Evolutionary conservation across 768 basidiomycete genomes (phyloP), one percentile per base, ranked within the genome.

Genomic region (Panaeolus papilionaceus): DNA sequence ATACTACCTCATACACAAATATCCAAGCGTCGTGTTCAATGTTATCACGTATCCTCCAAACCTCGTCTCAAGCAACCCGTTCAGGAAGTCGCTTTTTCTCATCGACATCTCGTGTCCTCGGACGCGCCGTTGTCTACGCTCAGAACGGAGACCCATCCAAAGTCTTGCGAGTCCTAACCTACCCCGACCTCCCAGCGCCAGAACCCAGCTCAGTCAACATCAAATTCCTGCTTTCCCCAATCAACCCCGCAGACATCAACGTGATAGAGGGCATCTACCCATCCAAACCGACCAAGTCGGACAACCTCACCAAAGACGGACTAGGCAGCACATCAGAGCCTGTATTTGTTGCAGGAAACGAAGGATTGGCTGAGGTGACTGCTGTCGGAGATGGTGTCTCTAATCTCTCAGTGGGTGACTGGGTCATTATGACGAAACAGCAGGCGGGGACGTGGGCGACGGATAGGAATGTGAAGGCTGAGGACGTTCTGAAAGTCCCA

Each of bases 251-350:
- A 16, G 94, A 95, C 68, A 76, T 93, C 74, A 94, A 94, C 68
- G 89, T 91, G 65, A 83, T 94, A 40, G 89, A 94, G 75, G 93
- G 93, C 16, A 86, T 92, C n/a, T 95, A 94, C 73, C 94, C 94
- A 0, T 74, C 85, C 9, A 88, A 86, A 68, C 91, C 92, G 0
- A 74, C 70, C 7, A 79, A 76, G 33, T 74, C 76, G 12, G 74
- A 81, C 12, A 75, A 79, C 63, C 70, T 87, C 63, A 73, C 77
- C 14, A 40, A 70, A 4, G 74, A 78, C 3, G 81, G 77, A 0
- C 68, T 71, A 49, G 81, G 78, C 2, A 78, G 77, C 64, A 67
- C 71, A 10, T 77, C 74, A 0, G 62, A 79, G 16, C 75, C 83
- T 8, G 79, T 88, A 6, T 91, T 83, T 70, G 81, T 94, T 4